Evolutionary conservation across 2,329 filamentous ascomycete species (phyloP).

Genomic region (Pestalotiopsis sp.): DNA sequence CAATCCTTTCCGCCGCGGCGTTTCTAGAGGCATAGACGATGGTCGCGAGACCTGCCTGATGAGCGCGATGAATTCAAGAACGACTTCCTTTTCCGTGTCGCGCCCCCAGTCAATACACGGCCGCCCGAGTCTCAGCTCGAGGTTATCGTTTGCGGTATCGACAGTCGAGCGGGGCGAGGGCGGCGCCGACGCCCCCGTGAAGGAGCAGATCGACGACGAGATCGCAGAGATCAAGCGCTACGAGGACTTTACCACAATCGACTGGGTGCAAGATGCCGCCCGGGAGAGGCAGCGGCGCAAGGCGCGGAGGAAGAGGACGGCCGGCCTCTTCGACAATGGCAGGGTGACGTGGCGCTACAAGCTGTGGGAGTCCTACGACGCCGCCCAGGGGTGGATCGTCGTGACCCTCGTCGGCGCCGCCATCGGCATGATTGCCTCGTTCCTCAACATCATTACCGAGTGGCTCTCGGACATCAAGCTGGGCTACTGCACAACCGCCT

Average conservation of each 20-base stretch:
- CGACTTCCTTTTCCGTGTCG: conserved; percentile 56
- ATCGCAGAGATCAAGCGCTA: conserved; percentile 98
- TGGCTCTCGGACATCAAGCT: conserved; percentile 96
- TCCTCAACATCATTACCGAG: conserved; percentile 94
- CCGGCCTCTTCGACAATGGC: conserved; percentile 71
- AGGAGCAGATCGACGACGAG: conserved; percentile 84
- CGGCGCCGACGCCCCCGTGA: conserved; percentile 51
- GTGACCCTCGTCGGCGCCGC: conserved; percentile 90
- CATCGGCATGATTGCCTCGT: conserved; percentile 90
- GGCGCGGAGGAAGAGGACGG: conserved; percentile 70
- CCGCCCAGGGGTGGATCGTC: conserved; percentile 96
- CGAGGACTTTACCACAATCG: conserved; percentile 98
- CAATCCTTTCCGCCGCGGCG: not conserved
- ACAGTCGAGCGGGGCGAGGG: conserved; percentile 64
- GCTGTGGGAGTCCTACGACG: conserved; percentile 86
- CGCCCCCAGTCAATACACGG: conserved; percentile 38
- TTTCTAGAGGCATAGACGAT: conserved; percentile 32
- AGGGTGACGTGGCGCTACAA: conserved; percentile 77
- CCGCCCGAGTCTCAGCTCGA: conserved; percentile 62
- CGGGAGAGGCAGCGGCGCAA: conserved; percentile 85
- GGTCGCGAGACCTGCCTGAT: conserved; percentile 28
- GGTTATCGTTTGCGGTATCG: conserved; percentile 69
- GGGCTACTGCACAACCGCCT: conserved; percentile 92
- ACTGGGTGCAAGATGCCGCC: conserved; percentile 98
- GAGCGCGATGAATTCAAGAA: conserved; percentile 50